These are phyloP conservation scores for Lipomyces starkeyi DNA, from an alignment of 805 yeast genomes.

Conservation along the genomic window DNA sequence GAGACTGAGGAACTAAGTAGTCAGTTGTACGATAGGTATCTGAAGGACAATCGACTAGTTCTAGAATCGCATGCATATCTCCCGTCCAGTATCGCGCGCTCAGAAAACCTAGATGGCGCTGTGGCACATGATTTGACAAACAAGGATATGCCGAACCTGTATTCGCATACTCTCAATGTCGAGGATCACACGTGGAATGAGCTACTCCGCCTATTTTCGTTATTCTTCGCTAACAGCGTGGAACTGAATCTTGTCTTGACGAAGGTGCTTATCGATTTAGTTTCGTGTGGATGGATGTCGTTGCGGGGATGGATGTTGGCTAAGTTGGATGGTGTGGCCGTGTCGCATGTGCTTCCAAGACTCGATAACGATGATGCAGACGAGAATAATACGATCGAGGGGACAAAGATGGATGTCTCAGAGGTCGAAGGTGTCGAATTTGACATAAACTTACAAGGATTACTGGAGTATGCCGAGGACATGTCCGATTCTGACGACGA, in stretches of 20 bases:
- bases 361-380: conserved; percentile 12
- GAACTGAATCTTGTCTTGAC: conserved; percentile 43
- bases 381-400: conserved; percentile 14
- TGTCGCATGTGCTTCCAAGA: conserved; percentile 23
- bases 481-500: conserved; percentile 35
- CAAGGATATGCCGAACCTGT: conserved; percentile 11
- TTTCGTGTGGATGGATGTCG: conserved; percentile 40
- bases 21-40: conserved; percentile 35
- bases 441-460: not conserved
- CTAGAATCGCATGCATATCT: conserved; percentile 35
- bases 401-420: not conserved
- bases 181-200: conserved; percentile 28
- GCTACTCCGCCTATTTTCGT: conserved; percentile 19
- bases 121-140: not conserved
- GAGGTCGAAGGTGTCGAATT: not conserved
- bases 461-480: conserved; percentile 23
- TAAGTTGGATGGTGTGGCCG: conserved; percentile 29
- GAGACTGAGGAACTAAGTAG: conserved; percentile 12
- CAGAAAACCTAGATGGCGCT: not conserved
- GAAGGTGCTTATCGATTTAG: conserved; percentile 39
- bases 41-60: conserved; percentile 30
- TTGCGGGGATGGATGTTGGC: conserved; percentile 39
- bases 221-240: conserved; percentile 40
- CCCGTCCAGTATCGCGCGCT: conserved; percentile 16
- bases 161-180: conserved; percentile 18